Evolutionary conservation across 306 rosid genomes (phyloP), one percentile per base, ranked within the genome.

Genomic region (Coriaria nepalensis): DNA sequence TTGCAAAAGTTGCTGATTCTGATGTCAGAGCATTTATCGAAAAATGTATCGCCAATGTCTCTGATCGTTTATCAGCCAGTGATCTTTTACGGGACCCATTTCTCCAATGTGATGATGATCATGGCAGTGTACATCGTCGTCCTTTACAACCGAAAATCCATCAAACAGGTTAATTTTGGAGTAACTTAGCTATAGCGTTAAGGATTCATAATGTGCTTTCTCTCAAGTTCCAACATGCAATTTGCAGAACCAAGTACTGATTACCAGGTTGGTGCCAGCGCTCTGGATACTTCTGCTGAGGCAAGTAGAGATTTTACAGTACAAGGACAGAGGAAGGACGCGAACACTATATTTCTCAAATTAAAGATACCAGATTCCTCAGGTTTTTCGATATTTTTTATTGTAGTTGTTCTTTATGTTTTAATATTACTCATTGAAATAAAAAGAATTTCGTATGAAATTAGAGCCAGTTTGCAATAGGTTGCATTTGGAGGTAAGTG

Each of bases 31-130:
- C 80, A 60, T 86, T 92, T 63, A 81, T 92, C 14, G 94, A 78
- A 57, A 92, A 86, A 64, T 92, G 98, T 69, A 77, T 80, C 35
- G 78, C 87, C 41, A 55, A 75, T 55, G 98, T 60, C 15, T 78
- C 96, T 5, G 74, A 86, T 37, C 82, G 94, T 42, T 69, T 92
- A 69, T 34, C 96, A 56, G 98, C 98, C 10, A 83, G 71, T 75
- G 80, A 68, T 44, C 98, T 92, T 63, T 67, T 92, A 54, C 63
- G 71, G 73, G 82, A 82, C 70, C 86, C 93, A 29, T 92, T 92
- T 71, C 96, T 92, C 63, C 80, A 40, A 44, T 49, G 93, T 35
- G 81, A 71, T 52, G 75, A 49, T 40, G 78, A 73, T 35, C 55
- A 36, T 63, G 92, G 71, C 38, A 77, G 79, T 59, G 35, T 69